Percentiles rank a stretch among this genome's conserved stretches.
These are phyloP conservation scores for Plectosphaerella sp. DNA, from an alignment of 2,329 filamentous ascomycete genomes.

Conservation along the genomic window DNA sequence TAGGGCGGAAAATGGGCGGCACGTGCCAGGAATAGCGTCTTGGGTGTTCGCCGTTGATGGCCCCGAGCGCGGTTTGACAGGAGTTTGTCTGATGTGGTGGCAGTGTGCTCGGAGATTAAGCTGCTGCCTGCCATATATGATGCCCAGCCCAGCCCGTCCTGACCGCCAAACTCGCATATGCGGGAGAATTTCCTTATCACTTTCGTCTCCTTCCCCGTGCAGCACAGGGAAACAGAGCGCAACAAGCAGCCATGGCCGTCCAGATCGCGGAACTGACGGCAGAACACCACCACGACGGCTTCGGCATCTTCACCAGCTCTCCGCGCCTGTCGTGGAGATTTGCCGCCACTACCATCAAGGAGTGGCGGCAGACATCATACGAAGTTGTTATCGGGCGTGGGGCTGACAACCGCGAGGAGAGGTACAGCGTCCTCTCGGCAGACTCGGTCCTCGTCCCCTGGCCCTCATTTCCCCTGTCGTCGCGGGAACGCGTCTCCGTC, in stretches of 20 bases:
- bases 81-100: too few relatives aligned
- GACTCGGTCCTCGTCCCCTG: conserved; percentile 7
- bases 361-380: conserved; percentile 5
- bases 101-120: too few relatives aligned
- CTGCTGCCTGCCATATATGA: too few relatives aligned
- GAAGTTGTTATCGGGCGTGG: conserved; percentile 1
- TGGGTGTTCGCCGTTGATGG: too few relatives aligned
- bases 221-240: too few relatives aligned
- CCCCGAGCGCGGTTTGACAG: too few relatives aligned
- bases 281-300: conserved; percentile 1
- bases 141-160: too few relatives aligned
- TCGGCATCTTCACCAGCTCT: conserved; percentile 3
- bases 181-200: too few relatives aligned
- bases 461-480: conserved; percentile 4
- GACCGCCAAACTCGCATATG: too few relatives aligned
- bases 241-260: neutral
- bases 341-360: neutral
- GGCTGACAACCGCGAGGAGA: neutral
- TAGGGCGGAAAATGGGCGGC: too few relatives aligned
- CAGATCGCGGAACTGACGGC: neutral
- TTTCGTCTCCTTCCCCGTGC: too few relatives aligned
- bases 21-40: too few relatives aligned
- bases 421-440: neutral
- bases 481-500: conserved; percentile 1
- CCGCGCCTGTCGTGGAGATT: conserved; percentile 10